Conservation (phyloP, 495 filamentous ascomycete species). For the Mycothermus thermophilus region DNA sequence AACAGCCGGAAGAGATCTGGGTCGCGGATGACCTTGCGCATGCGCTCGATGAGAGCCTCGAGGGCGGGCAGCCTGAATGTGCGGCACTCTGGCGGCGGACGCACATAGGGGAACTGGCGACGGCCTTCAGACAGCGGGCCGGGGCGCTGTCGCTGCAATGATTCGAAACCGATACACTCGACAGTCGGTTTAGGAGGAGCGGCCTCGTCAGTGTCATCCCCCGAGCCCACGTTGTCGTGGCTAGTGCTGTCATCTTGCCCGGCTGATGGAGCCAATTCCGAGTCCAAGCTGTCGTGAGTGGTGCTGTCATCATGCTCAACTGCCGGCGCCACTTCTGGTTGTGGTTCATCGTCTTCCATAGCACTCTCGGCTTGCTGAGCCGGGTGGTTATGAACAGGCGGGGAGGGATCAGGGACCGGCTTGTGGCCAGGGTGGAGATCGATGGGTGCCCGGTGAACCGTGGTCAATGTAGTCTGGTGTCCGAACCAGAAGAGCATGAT, state of each 20-base stretch:
- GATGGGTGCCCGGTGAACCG: background rate
- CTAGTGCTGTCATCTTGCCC: no score
- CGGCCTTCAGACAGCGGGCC: slow-evolving; percentile 25
- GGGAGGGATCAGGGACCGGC: no score
- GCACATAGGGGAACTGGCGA: slow-evolving; percentile 39
- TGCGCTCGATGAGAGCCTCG: slow-evolving; percentile 35
- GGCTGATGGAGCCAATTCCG: no score
- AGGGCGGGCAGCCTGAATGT: slow-evolving; percentile 41
- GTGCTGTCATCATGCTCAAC: no score
- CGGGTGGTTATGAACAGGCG: no score
- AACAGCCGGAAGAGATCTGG: slow-evolving; percentile 49
- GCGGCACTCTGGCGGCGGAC: slow-evolving; percentile 42
- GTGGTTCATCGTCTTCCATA: no score
- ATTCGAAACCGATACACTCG: slow-evolving; percentile 11
- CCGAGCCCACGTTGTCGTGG: no score
- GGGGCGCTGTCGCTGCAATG: slow-evolving; percentile 14
- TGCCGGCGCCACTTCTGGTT: no score
- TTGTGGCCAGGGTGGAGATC: background rate
- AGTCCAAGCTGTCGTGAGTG: no score
- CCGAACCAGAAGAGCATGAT: background rate
- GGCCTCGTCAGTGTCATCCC: no score
- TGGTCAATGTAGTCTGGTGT: background rate
- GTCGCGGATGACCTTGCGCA: slow-evolving; percentile 37
- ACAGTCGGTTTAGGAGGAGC: background rate
- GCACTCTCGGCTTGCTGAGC: no score